phyloP scores from a whole-genome alignment of 2,329 filamentous ascomycete species.

The Chalara sp. region DNA sequence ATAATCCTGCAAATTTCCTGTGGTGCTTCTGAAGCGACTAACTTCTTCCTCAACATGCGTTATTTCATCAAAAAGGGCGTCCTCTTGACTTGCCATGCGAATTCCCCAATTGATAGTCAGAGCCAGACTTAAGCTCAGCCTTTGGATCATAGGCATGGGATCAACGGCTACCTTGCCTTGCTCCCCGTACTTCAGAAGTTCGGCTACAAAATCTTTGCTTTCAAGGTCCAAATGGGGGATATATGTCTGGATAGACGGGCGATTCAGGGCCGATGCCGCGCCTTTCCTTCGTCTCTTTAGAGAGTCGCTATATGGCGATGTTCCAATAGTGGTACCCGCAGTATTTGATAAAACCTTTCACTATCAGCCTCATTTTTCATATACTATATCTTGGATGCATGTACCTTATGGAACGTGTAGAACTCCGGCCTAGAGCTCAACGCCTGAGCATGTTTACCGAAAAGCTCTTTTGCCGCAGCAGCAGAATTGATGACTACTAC shows the following conservation, averaged over 20 bases:
- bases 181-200: slow-evolving; percentile 51
- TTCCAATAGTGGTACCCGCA: slow-evolving; percentile 61
- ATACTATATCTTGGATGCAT: background rate
- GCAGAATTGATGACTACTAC: slow-evolving; percentile 50
- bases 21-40: slow-evolving; percentile 51
- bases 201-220: slow-evolving; percentile 54
- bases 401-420: slow-evolving; percentile 52
- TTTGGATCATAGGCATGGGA: slow-evolving; percentile 63
- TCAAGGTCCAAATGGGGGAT: slow-evolving; percentile 56
- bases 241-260: slow-evolving; percentile 56
- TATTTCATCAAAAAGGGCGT: slow-evolving; percentile 54
- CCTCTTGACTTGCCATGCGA: slow-evolving; percentile 51
- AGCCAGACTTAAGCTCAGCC: slow-evolving; percentile 53
- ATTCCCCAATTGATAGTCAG: slow-evolving; percentile 62
- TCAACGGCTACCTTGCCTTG: slow-evolving; percentile 48
- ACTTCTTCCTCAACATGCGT: slow-evolving; percentile 57
- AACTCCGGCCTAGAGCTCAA: slow-evolving; percentile 49
- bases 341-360: slow-evolving; percentile 54
- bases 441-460: slow-evolving; percentile 46
- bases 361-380: background rate
- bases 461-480: slow-evolving; percentile 41
- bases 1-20: slow-evolving; percentile 55
- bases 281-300: slow-evolving; percentile 59
- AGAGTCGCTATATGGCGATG: slow-evolving; percentile 58
- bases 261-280: slow-evolving; percentile 58